A percentile compares a stretch with the other conserved stretches of the same genome.
Evolutionary conservation across 176 grass and related monocot species (phyloP).

Genomic region (Typha latifolia): DNA sequence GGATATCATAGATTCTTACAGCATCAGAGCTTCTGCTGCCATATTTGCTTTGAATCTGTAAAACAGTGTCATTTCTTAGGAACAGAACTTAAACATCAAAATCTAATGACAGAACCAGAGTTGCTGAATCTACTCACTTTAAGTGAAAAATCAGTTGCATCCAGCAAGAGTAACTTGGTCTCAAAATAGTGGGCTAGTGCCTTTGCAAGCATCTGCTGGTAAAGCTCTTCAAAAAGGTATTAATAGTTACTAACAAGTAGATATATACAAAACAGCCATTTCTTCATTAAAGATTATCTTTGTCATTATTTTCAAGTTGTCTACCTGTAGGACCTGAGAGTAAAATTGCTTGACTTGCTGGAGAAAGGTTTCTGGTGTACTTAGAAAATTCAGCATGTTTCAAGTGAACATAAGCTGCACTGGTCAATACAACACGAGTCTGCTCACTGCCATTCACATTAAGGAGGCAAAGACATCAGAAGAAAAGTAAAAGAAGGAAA

Average conservation of each 20-base stretch:
- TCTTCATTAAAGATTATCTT: too few relatives aligned
- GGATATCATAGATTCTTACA: constrained; percentile 24
- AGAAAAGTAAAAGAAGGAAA: background rate
- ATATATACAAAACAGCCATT: background rate
- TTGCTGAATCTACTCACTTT: constrained; percentile 48
- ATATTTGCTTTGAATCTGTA: constrained; percentile 71
- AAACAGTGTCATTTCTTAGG: constrained; percentile 12
- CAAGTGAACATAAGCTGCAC: constrained; percentile 86
- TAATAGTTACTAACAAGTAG: constrained; percentile 19
- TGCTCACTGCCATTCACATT: constrained; percentile 52
- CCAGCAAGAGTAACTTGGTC: constrained; percentile 76
- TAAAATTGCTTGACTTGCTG: constrained; percentile 78
- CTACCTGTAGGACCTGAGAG: constrained; percentile 87
- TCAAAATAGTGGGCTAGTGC: constrained; percentile 83
- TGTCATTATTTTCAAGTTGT: background rate
- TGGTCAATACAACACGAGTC: constrained; percentile 76
- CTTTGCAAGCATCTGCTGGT: constrained; percentile 95
- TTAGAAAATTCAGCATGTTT: constrained; percentile 83
- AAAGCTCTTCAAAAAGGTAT: constrained; percentile 60
- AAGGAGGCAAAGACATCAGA: background rate
- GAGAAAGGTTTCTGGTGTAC: constrained; percentile 85
- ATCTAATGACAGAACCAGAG: background rate
- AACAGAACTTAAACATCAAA: background rate
- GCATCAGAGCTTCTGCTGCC: constrained; percentile 39
- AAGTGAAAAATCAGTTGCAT: constrained; percentile 76